phyloP scores from a whole-genome alignment of 306 rosid species.

The Herpetospermum pedunculosum region DNA sequence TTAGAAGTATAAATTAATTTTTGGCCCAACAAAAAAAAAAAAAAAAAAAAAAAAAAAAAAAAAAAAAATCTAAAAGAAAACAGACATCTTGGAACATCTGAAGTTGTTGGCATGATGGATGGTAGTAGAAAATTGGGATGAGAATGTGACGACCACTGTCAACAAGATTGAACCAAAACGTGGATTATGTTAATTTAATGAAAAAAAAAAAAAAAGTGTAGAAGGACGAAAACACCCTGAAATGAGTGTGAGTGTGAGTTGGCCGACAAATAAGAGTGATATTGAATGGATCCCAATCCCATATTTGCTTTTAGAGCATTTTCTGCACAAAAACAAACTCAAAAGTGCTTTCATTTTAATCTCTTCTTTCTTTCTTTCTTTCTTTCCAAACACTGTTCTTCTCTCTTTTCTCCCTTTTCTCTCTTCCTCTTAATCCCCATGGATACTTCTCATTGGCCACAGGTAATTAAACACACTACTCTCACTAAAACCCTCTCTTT shows the following conservation, averaged over 20 bases:
- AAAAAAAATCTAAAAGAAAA: too few relatives aligned
- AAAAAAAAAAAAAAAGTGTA: not conserved
- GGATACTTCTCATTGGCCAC: conserved; percentile 76
- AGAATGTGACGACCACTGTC: too few relatives aligned
- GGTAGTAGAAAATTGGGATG: too few relatives aligned
- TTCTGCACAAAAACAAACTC: conserved; percentile 19
- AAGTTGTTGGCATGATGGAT: too few relatives aligned
- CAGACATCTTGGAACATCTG: too few relatives aligned
- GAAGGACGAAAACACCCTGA: not conserved
- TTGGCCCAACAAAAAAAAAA: too few relatives aligned
- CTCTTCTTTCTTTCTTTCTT: conserved; percentile 38
- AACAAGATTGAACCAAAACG: not conserved
- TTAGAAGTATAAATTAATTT: too few relatives aligned
- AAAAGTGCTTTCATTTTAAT: conserved; percentile 27
- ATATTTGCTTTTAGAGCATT: conserved; percentile 27
- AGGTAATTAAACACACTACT: conserved; percentile 38
- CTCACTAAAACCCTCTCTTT: conserved; percentile 10
- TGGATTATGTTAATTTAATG: not conserved
- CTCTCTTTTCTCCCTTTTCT: not conserved
- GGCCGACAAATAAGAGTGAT: conserved; percentile 41
- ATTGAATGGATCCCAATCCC: conserved; percentile 6
- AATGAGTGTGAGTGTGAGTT: conserved; percentile 14
- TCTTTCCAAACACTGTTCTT: conserved; percentile 4
- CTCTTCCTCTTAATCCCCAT: conserved; percentile 46
- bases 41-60: too few relatives aligned